Base-by-base conservation (phyloP, 2,329 filamentous ascomycete genomes). In the Triangularia verruculosa region DNA sequence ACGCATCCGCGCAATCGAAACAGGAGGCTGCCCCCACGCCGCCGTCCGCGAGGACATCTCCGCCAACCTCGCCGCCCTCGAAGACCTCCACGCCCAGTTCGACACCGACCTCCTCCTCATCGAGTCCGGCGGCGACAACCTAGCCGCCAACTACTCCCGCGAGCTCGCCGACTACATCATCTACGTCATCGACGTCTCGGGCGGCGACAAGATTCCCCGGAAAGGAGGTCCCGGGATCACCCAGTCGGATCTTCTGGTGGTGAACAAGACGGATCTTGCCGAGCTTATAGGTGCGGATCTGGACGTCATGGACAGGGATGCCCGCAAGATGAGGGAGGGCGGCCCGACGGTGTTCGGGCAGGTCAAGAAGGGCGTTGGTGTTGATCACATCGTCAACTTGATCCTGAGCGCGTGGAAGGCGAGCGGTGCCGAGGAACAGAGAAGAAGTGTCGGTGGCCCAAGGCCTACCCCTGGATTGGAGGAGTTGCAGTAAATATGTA, bases 181-280 rank as follows among this genome's bases (percentile, higher is more conserved):
- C 78, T 99, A 99, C 76, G 95, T 99, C 28, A 98, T 99, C 71
- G 95, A 99, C 77, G 95, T 99, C 17, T 91, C 89, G 62, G 95
- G 95, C 22, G 95, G 95, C 12, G 95, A 99, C 78, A 99, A 99
- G 84, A 89, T 99, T 58, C 95, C 95, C 0, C 81, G 95, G 27
- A 99, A 99, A 80, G 95, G 95, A 27, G 95, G 95, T 0, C 95
- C 95, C 0, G 95, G 95, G 1, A 99, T 99, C 75, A 99, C 95
- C 4, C 94, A 97, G 79, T 95, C 91, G 71, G 95, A 99, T 74
- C 76, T 99, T 76, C 78, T 99, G 68, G 85, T 99, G 20, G 92
- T 99, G 59, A 99, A 99, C 78, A 99, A 99, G 87, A 97, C 93
- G 53, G 95, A 99, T 78, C 77, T 99, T 68, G 93, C 95, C 0